Conservation (phyloP, 2,329 filamentous ascomycete genomes). For the Madurella mycetomatis region DNA sequence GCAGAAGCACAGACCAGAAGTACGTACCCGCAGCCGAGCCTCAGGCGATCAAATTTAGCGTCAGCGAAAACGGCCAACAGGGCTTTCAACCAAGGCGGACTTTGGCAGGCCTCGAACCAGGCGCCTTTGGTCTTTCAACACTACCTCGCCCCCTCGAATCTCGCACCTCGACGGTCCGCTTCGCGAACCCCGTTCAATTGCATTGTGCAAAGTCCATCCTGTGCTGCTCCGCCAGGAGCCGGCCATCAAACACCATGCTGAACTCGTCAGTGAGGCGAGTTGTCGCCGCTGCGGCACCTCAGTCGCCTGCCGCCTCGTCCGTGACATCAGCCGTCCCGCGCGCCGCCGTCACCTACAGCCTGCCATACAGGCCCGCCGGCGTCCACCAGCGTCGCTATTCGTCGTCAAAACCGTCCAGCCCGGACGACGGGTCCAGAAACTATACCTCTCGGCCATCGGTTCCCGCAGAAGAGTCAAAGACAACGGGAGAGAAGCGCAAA, state of each 20-base stretch:
- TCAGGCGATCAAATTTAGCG: slow-evolving; percentile 21
- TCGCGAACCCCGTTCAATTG: not conserved
- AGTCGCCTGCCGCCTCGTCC: slow-evolving; percentile 41
- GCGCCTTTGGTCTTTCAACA: not conserved
- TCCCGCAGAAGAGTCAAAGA: slow-evolving; percentile 42
- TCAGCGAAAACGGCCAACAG: slow-evolving; percentile 20
- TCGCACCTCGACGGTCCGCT: not conserved
- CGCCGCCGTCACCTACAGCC: slow-evolving; percentile 32
- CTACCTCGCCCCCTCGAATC: not conserved
- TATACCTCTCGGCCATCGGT: slow-evolving; percentile 48
- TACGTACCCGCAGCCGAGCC: slow-evolving; percentile 15
- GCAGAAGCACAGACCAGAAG: slow-evolving; percentile 10
- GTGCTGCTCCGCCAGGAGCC: slow-evolving; percentile 12
- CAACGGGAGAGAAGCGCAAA: slow-evolving; percentile 50
- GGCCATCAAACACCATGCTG: slow-evolving; percentile 40
- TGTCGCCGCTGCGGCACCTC: slow-evolving; percentile 43
- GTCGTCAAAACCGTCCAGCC: slow-evolving; percentile 59
- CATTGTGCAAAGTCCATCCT: not conserved
- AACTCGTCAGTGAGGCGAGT: slow-evolving; percentile 54
- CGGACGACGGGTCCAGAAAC: slow-evolving; percentile 52
- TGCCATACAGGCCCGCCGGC: slow-evolving; percentile 35
- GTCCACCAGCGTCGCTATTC: slow-evolving; percentile 53
- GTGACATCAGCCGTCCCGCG: slow-evolving; percentile 40
- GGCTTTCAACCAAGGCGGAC: slow-evolving; percentile 21
- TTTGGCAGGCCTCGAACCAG: slow-evolving; percentile 12